phyloP scores from a whole-genome alignment of 2,329 filamentous ascomycete species.

The Volutella citrinella region DNA sequence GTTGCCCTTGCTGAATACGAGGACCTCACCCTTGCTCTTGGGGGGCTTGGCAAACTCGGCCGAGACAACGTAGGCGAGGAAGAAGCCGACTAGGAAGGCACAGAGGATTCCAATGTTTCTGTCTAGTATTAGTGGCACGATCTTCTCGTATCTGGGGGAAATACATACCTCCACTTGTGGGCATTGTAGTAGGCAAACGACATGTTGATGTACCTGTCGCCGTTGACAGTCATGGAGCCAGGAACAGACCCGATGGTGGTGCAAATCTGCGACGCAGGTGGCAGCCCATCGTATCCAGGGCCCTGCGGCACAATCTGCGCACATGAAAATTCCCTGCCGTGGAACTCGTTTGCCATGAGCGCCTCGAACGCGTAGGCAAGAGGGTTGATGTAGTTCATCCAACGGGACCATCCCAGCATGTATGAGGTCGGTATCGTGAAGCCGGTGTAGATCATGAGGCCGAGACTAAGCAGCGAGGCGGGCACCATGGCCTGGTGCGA shows the following conservation, averaged over 20 bases:
- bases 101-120: conserved; percentile 68
- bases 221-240: not conserved
- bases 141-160: accelerated
- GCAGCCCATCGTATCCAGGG: not conserved
- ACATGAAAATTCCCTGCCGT: conserved; percentile 2
- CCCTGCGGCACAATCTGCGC: not conserved
- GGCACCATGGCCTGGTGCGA: conserved; percentile 44
- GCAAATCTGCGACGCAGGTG: not conserved
- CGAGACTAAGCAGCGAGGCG: conserved; percentile 47
- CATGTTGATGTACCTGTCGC: conserved; percentile 1
- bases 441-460: conserved; percentile 49
- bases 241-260: not conserved
- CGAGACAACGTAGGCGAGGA: conserved; percentile 58
- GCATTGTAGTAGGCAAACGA: not conserved
- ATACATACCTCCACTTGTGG: not conserved
- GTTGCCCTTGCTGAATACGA: conserved; percentile 59
- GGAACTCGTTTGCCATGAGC: conserved; percentile 21
- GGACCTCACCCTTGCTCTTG: conserved; percentile 62
- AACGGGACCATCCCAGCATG: conserved; percentile 35
- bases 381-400: conserved; percentile 62
- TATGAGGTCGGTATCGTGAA: conserved; percentile 24
- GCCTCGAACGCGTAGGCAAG: conserved; percentile 46
- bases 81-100: conserved; percentile 62
- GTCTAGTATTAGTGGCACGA: not conserved
- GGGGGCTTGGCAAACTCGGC: conserved; percentile 64